Base-by-base conservation (phyloP, 1,284 basidiomycete species). In the Austroboletus novae-zelandiae region DNA sequence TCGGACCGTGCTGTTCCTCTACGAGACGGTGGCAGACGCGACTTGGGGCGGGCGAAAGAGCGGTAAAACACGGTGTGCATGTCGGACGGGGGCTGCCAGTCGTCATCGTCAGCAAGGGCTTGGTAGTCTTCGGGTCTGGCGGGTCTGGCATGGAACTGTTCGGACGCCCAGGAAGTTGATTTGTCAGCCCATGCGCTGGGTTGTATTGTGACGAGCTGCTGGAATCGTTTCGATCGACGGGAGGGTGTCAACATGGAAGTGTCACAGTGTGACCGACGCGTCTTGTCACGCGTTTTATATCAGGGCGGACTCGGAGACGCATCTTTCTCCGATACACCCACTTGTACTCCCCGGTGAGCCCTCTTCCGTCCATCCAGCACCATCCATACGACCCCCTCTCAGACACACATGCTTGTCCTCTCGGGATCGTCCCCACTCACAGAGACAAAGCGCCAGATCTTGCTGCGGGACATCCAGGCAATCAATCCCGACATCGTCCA, bases 341-440 rank as follows among this genome's bases (percentile, higher is more conserved):
- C n/a, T n/a, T n/a, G 27, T 30, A 47, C 23, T 37, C 23, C 13
- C 42, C n/a, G 44, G 61, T 66, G 40, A 59, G 60, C 36, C 11
- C 31, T 35, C 25, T n/a, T 40, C 30, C 40, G 31, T n/a, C 13
- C 6, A 36, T 15, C 39, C 37, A 9, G 14, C 15, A 2, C 25
- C 30, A 10, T 31, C n/a, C 18, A 25, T 42, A 27, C 25, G 62
- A 9, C 31, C 31, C 13, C 17, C 35, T 58, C n/a, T 9, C 40
- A 63, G 48, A 56, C n/a, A 40, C 8, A 8, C 41, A 89, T 89
- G 87, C 72, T 88, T 18, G 67, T 86, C 53, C 74, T 94, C 11
- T 70, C 74, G 41, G 92, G 91, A 45, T 80, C 83, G 37, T 93
- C 91, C 9, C 80, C 81, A 13, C 71, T 91, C 52, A 88, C 91